Conservation (phyloP, 495 filamentous ascomycete species). For the Podospora bellae-mahoneyi region DNA sequence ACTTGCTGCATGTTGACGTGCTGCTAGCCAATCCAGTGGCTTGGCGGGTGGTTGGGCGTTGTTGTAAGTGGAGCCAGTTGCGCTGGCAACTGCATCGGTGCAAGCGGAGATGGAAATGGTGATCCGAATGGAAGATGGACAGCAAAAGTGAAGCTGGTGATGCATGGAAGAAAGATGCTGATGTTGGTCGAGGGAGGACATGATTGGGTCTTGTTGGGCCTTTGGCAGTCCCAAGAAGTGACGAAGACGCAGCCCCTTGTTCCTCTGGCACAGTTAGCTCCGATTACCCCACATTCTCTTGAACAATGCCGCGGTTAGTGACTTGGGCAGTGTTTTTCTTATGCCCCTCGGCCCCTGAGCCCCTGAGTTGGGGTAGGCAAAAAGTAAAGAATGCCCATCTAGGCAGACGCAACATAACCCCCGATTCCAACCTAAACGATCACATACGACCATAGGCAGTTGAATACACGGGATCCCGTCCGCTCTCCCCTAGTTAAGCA, state of each 20-base stretch:
- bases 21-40: background rate
- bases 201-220: background rate
- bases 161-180: background rate
- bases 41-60: background rate
- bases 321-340: background rate
- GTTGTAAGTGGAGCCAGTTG: background rate
- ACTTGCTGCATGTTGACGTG: background rate
- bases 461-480: conserved; percentile 49
- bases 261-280: background rate
- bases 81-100: background rate
- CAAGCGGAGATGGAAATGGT: background rate
- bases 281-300: background rate
- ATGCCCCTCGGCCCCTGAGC: background rate
- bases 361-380: no score
- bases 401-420: no score
- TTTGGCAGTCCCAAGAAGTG: background rate
- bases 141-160: background rate
- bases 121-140: background rate
- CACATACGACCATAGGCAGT: conserved; percentile 22
- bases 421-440: no score
- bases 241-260: background rate
- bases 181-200: background rate
- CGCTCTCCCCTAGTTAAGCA: conserved; percentile 47
- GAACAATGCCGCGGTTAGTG: background rate
- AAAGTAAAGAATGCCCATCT: no score